Conservation (phyloP, 2,329 filamentous ascomycete species). For the Cladophialophora bantiana region DNA sequence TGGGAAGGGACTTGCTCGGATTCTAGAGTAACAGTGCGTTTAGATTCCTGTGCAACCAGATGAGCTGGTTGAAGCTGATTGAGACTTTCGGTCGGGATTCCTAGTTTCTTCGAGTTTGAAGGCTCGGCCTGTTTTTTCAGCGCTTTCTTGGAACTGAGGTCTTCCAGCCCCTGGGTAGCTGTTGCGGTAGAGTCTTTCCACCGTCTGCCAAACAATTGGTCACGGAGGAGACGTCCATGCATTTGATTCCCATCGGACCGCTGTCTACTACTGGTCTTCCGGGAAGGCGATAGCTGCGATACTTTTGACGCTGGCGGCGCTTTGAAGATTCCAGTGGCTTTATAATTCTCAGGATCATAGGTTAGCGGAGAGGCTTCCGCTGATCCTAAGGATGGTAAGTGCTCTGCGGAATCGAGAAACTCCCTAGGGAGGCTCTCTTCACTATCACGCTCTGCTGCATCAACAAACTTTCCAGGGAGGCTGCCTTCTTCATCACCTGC, state of each 20-base stretch:
- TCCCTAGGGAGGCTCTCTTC: background rate
- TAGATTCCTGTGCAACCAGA: background rate
- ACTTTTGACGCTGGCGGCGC: background rate
- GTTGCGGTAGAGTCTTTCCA: no score
- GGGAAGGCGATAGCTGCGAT: no score
- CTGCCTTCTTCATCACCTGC: background rate
- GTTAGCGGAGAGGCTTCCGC: background rate
- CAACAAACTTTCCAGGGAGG: background rate
- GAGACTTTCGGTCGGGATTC: background rate
- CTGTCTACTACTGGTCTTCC: no score
- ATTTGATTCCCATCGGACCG: no score
- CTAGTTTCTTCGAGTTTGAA: background rate
- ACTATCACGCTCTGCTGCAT: background rate
- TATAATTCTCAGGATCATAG: background rate
- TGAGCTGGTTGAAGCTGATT: background rate
- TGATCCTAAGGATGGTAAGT: background rate
- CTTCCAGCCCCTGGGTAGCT: background rate
- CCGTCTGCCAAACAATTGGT: no score
- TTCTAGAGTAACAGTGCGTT: background rate
- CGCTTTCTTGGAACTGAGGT: background rate
- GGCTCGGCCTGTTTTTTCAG: background rate
- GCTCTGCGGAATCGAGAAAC: background rate
- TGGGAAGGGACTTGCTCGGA: background rate
- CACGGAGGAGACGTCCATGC: no score
- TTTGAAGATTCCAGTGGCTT: background rate